A percentile compares a stretch with the other conserved stretches of the same genome.
Conservation (phyloP, 805 yeast genomes). For the Cyberlindnera lachancei region DNA sequence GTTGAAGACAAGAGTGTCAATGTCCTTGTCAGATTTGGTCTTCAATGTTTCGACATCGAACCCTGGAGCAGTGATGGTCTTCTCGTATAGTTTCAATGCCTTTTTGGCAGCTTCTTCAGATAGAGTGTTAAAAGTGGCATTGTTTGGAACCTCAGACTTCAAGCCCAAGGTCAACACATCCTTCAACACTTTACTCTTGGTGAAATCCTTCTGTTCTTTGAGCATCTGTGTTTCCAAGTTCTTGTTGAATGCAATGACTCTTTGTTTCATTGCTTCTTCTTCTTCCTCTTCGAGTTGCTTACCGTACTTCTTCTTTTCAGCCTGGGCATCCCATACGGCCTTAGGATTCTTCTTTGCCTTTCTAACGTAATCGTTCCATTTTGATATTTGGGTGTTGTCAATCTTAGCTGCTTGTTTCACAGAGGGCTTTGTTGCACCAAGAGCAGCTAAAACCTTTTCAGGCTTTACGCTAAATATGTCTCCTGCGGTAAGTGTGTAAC, state of each 20-base stretch:
- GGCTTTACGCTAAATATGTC: constrained; percentile 85
- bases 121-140: constrained; percentile 7
- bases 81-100: constrained; percentile 18
- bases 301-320: constrained; percentile 31
- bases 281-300: constrained; percentile 12
- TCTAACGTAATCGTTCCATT: constrained; percentile 70
- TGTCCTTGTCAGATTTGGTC: constrained; percentile 6
- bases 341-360: constrained; percentile 42
- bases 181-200: constrained; percentile 14
- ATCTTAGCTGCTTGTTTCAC: constrained; percentile 56
- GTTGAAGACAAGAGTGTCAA: constrained; percentile 4
- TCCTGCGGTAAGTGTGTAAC: constrained; percentile 71
- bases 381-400: constrained; percentile 63
- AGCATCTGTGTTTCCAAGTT: constrained; percentile 17
- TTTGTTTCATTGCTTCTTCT: constrained; percentile 12
- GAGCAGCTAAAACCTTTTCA: constrained; percentile 72
- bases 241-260: constrained; percentile 12
- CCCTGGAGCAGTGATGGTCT: constrained; percentile 9
- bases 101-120: constrained; percentile 18
- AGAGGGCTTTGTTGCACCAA: constrained; percentile 82
- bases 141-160: constrained; percentile 9
- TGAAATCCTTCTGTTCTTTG: constrained; percentile 14
- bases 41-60: constrained; percentile 12
- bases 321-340: constrained; percentile 28
- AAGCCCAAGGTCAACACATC: constrained; percentile 13